These are phyloP conservation scores for Colletotrichum falcatum DNA, from an alignment of 2,329 filamentous ascomycete species.

Conservation along the genomic window DNA sequence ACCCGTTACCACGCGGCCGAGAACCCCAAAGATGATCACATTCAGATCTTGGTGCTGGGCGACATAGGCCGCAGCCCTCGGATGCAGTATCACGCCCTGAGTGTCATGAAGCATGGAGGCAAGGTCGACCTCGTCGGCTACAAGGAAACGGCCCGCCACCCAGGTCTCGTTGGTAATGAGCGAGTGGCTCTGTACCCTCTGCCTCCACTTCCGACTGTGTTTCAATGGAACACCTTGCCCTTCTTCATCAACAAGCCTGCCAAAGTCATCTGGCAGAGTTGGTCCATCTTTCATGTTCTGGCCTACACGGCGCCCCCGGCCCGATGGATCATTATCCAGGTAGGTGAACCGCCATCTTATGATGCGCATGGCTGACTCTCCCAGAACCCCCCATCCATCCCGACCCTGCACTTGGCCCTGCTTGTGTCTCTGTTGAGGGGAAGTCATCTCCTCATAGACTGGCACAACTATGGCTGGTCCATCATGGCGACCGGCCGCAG, in stretches of 20 bases:
- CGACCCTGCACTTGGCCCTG: constrained; percentile 82
- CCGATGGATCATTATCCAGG: constrained; percentile 88
- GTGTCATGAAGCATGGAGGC: constrained; percentile 84
- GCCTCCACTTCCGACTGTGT: constrained; percentile 71
- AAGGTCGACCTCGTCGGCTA: constrained; percentile 91
- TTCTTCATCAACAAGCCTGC: constrained; percentile 84
- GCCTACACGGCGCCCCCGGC: constrained; percentile 80
- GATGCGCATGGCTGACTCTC: constrained; percentile 14
- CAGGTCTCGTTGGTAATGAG: constrained; percentile 77
- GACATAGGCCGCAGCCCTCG: constrained; percentile 96
- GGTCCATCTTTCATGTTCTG: constrained; percentile 76
- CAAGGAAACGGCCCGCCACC: constrained; percentile 85
- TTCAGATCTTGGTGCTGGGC: constrained; percentile 91
- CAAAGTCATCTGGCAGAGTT: constrained; percentile 88
- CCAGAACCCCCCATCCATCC: constrained; percentile 94
- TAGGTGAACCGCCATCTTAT: constrained; percentile 48
- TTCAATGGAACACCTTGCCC: constrained; percentile 77
- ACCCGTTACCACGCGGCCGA: constrained; percentile 51
- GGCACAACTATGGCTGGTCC: constrained; percentile 99
- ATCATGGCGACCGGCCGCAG: constrained; percentile 78
- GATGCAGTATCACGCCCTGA: constrained; percentile 98
- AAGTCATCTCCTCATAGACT: constrained; percentile 89
- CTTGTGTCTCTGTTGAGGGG: constrained; percentile 80
- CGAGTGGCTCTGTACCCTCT: constrained; percentile 80
- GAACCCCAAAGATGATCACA: constrained; percentile 54